Percentiles rank a stretch among this genome's conserved stretches.
These are phyloP conservation scores for Pyrenophora graminea DNA, from an alignment of 2,329 filamentous ascomycete genomes.

Conservation along the genomic window DNA sequence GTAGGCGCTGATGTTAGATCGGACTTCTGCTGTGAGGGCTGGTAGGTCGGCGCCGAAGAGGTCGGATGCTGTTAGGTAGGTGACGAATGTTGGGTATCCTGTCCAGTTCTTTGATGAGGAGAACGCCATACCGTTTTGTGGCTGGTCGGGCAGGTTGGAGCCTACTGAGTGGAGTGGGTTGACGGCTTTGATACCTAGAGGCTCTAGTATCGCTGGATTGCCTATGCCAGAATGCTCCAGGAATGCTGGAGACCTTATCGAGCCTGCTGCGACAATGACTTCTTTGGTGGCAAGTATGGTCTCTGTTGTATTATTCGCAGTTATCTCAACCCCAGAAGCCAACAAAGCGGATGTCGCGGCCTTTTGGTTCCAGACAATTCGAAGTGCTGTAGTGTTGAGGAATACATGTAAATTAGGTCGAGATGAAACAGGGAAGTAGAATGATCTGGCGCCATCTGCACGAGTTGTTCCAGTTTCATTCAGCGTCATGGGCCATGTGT, in stretches of 20 bases:
- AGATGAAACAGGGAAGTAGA: slow-evolving; percentile 50
- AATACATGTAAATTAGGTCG: slow-evolving; percentile 52
- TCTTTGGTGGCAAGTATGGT: slow-evolving; percentile 31
- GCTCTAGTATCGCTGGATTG: slow-evolving; percentile 33
- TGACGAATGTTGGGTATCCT: slow-evolving; percentile 46
- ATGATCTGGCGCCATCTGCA: slow-evolving; percentile 54
- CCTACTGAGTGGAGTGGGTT: slow-evolving; percentile 35
- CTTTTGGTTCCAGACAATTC: slow-evolving; percentile 44
- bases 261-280: slow-evolving; percentile 44
- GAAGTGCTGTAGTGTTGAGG: slow-evolving; percentile 49
- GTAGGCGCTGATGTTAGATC: slow-evolving; percentile 35
- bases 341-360: slow-evolving; percentile 4
- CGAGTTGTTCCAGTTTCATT: slow-evolving; percentile 46
- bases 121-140: slow-evolving; percentile 32
- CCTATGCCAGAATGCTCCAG: slow-evolving; percentile 46
- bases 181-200: slow-evolving; percentile 25
- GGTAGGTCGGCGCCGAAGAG: slow-evolving; percentile 40
- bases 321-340: slow-evolving; percentile 32
- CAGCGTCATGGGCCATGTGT: slow-evolving; percentile 50
- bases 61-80: slow-evolving; percentile 42
- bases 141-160: slow-evolving; percentile 44
- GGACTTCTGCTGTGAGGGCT: slow-evolving; percentile 27
- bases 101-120: slow-evolving; percentile 40
- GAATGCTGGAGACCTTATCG: slow-evolving; percentile 39
- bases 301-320: slow-evolving; percentile 21